Conservation (phyloP, 306 rosid species). For the Inga oerstediana region DNA sequence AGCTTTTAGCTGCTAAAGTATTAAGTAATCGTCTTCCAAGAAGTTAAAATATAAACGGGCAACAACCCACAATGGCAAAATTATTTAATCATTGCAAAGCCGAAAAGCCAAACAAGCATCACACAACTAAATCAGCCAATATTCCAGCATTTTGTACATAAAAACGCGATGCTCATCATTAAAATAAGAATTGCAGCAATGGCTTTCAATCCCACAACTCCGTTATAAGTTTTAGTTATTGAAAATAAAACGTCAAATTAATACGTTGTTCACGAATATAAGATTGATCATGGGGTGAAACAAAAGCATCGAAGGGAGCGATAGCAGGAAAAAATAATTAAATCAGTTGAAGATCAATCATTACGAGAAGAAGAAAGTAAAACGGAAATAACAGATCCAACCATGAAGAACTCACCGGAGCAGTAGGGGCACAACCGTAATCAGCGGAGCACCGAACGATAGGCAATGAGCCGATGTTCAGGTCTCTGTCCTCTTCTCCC, state of each 20-base stretch:
- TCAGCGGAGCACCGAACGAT: constrained; percentile 43
- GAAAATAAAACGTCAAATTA: constrained; percentile 11
- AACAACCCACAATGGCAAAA: constrained; percentile 17
- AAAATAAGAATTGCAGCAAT: constrained; percentile 17
- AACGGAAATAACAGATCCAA: constrained; percentile 7
- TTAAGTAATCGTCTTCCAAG: background rate
- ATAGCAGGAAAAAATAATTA: background rate
- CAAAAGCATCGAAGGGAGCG: constrained; percentile 2
- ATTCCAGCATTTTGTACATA: background rate
- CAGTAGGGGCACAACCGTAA: constrained; percentile 37
- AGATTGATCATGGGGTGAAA: constrained; percentile 18
- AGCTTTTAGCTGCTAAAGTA: constrained; percentile 4
- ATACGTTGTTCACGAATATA: constrained; percentile 13
- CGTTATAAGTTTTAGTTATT: constrained; percentile 5
- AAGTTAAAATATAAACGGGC: constrained; percentile 15
- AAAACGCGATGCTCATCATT: background rate
- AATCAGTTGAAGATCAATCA: constrained; percentile 4
- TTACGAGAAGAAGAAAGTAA: background rate
- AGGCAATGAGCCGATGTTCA: constrained; percentile 32
- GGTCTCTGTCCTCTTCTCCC: constrained; percentile 27
- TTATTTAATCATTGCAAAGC: constrained; percentile 3
- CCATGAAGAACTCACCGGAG: constrained; percentile 33
- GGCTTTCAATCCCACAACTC: background rate
- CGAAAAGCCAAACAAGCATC: constrained; percentile 10
- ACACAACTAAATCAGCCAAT: constrained; percentile 24